Conservation (phyloP, 106 monocot species). For the Dendrobium nobile region DNA sequence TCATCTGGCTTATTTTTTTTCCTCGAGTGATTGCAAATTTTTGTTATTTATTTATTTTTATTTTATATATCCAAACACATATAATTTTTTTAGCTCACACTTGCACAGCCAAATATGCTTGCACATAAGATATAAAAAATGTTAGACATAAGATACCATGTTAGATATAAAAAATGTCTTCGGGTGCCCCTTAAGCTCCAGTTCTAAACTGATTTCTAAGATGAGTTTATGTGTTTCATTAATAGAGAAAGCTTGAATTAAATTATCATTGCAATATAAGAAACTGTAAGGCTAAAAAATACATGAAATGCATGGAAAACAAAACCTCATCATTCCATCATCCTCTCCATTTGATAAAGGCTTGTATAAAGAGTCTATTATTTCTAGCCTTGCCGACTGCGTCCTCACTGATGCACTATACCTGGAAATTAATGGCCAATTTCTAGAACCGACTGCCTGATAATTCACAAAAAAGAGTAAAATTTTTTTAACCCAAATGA, state of each 20-base stretch:
- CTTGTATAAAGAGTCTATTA: slow-evolving; percentile 69
- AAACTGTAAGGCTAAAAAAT: not conserved
- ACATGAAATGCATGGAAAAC: not conserved
- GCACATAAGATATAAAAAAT: not conserved
- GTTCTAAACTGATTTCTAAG: not conserved
- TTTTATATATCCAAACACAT: not conserved
- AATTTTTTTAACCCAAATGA: not conserved
- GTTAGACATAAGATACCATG: not conserved
- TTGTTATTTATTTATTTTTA: no score
- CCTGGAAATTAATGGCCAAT: slow-evolving; percentile 66
- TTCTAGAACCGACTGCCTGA: slow-evolving; percentile 78
- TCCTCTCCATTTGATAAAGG: slow-evolving; percentile 45
- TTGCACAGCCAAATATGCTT: not conserved
- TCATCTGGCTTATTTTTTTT: not conserved
- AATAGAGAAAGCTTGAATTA: not conserved
- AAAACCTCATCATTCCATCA: slow-evolving; percentile 60
- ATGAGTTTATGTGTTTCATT: not conserved
- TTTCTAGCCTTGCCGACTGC: slow-evolving; percentile 66
- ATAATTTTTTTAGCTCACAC: not conserved
- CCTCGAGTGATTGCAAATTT: no score
- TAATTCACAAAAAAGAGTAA: not conserved
- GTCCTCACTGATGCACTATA: slow-evolving; percentile 76
- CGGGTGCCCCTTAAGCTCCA: not conserved
- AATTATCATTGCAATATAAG: not conserved
- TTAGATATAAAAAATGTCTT: not conserved